phyloP scores from a whole-genome alignment of 2,329 filamentous ascomycete genomes.

The Penicillium sumatraense region DNA sequence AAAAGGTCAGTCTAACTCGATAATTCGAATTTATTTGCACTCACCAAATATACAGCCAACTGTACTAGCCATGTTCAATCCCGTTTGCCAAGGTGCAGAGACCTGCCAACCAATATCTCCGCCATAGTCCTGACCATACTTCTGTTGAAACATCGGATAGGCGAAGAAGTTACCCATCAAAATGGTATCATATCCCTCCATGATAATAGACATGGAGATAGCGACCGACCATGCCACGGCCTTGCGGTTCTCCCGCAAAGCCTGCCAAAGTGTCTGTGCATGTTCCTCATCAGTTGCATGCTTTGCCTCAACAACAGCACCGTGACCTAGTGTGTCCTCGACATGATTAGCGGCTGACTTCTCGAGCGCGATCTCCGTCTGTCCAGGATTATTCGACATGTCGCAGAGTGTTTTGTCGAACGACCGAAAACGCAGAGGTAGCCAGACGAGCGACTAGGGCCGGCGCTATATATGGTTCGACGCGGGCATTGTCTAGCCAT shows the following conservation, averaged over 20 bases:
- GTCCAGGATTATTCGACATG: slow-evolving; percentile 13
- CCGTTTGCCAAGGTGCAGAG: slow-evolving; percentile 66
- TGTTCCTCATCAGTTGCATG: slow-evolving; percentile 28
- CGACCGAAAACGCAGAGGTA: not conserved
- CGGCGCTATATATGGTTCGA: slow-evolving; percentile 14
- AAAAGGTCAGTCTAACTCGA: not conserved
- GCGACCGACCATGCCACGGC: slow-evolving; percentile 41
- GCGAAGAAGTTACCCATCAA: slow-evolving; percentile 57
- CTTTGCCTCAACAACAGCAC: slow-evolving; percentile 27
- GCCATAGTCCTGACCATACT: slow-evolving; percentile 34
- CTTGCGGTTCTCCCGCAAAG: slow-evolving; percentile 26
- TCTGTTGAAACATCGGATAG: slow-evolving; percentile 48
- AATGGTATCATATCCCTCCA: slow-evolving; percentile 60
- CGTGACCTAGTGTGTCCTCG: slow-evolving; percentile 30
- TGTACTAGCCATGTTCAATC: slow-evolving; percentile 51
- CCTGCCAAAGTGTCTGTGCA: slow-evolving; percentile 22
- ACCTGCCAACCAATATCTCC: slow-evolving; percentile 35
- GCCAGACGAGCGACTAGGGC: not conserved
- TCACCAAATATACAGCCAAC: slow-evolving; percentile 28
- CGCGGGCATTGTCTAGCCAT: not conserved
- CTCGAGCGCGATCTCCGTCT: slow-evolving; percentile 25
- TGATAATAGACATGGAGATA: slow-evolving; percentile 54
- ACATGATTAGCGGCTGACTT: slow-evolving; percentile 32
- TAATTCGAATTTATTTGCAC: too few relatives aligned
- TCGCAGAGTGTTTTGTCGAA: not conserved